Percentiles rank a stretch among this genome's conserved stretches.
phyloP scores from a whole-genome alignment of 495 filamentous ascomycete genomes.

The Neurospora tetrasperma region DNA sequence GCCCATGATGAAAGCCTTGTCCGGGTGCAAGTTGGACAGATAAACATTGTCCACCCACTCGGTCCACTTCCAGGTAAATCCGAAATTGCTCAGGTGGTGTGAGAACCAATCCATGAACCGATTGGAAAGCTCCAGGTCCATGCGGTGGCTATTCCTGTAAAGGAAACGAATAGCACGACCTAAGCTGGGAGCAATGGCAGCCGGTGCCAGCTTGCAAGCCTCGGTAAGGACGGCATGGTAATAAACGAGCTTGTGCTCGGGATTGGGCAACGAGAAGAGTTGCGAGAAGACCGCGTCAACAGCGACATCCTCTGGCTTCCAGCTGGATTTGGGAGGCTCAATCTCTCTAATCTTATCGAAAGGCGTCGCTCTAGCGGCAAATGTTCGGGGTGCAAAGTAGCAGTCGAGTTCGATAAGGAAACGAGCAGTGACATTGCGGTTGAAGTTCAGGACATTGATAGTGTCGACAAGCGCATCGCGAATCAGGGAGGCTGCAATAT shows the following conservation, averaged over 20 bases:
- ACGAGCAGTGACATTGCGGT: slow-evolving; percentile 75
- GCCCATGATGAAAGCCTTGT: slow-evolving; percentile 84
- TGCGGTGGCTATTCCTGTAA: slow-evolving; percentile 64
- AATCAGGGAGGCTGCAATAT: slow-evolving; percentile 69
- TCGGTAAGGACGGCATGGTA: slow-evolving; percentile 93
- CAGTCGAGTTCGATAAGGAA: slow-evolving; percentile 90
- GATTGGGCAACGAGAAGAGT: slow-evolving; percentile 73
- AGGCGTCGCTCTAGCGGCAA: slow-evolving; percentile 83
- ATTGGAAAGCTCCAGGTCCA: slow-evolving; percentile 79
- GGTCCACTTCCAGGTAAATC: slow-evolving; percentile 99
- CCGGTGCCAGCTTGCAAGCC: slow-evolving; percentile 87
- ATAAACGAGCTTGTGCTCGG: slow-evolving; percentile 92
- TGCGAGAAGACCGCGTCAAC: slow-evolving; percentile 97
- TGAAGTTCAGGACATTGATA: slow-evolving; percentile 89
- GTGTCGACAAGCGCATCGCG: slow-evolving; percentile 85
- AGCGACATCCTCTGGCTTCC: slow-evolving; percentile 97
- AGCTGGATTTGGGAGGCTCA: slow-evolving; percentile 58
- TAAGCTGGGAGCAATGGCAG: slow-evolving; percentile 89
- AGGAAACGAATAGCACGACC: slow-evolving; percentile 89
- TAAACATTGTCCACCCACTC: slow-evolving; percentile 91
- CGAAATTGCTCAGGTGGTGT: slow-evolving; percentile 96
- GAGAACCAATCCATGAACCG: slow-evolving; percentile 97
- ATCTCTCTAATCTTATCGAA: slow-evolving; percentile 82
- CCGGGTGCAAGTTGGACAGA: slow-evolving; percentile 65
- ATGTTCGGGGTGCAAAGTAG: slow-evolving; percentile 79